phyloP scores from a whole-genome alignment of 768 basidiomycete genomes.

The Sistotremastrum niveocremeum region DNA sequence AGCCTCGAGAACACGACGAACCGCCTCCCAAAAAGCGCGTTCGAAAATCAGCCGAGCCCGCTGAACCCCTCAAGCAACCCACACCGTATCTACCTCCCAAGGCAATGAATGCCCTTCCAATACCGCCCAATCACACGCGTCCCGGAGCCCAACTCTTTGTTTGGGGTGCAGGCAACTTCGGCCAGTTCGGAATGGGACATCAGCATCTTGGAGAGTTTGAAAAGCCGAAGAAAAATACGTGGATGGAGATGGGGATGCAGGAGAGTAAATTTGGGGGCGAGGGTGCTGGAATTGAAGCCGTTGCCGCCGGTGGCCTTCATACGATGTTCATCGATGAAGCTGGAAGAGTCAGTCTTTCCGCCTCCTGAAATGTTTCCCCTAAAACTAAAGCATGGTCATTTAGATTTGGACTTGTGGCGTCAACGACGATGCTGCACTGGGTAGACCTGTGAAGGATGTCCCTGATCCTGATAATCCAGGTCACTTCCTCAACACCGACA shows the following conservation, averaged over 20 bases:
- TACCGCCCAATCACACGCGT: slow-evolving; percentile 37
- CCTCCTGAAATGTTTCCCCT: background rate
- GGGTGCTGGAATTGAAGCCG: slow-evolving; percentile 67
- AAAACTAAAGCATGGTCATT: background rate
- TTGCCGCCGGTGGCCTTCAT: slow-evolving; percentile 82
- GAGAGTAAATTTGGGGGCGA: slow-evolving; percentile 55
- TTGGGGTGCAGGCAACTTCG: slow-evolving; percentile 90
- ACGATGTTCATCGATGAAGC: slow-evolving; percentile 79
- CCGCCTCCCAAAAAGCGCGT: background rate
- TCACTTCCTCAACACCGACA: slow-evolving; percentile 39
- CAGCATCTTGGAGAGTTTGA: slow-evolving; percentile 55
- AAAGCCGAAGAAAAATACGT: slow-evolving; percentile 63
- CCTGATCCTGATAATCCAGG: slow-evolving; percentile 46
- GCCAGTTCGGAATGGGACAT: slow-evolving; percentile 87
- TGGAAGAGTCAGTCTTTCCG: slow-evolving; percentile 55
- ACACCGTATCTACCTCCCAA: slow-evolving; percentile 35
- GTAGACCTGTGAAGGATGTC: slow-evolving; percentile 55
- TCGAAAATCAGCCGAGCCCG: background rate
- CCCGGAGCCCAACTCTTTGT: slow-evolving; percentile 67
- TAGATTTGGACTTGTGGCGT: slow-evolving; percentile 79
- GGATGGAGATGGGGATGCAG: slow-evolving; percentile 65
- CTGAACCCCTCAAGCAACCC: slow-evolving; percentile 14
- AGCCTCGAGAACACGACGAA: background rate
- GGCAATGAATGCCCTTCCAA: slow-evolving; percentile 30
- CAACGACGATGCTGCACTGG: slow-evolving; percentile 83